Evolutionary conservation across 768 basidiomycete genomes (phyloP).

Genomic region (Podaxis sp.): DNA sequence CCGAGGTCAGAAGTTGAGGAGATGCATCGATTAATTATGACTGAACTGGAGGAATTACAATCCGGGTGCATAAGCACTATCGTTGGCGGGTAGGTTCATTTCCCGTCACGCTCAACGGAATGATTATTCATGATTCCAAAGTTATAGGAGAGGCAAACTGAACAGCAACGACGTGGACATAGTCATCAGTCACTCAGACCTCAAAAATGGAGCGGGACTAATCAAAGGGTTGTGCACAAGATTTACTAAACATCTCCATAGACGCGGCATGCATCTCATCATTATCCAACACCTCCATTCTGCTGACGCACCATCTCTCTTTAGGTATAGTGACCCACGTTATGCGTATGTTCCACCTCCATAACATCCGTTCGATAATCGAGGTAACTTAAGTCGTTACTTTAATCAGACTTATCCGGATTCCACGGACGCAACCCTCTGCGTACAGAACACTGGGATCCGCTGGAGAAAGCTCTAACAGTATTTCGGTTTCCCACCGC

Average conservation of each 20-base stretch:
- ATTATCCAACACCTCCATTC: background rate
- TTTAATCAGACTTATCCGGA: constrained; percentile 53
- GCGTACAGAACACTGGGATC: constrained; percentile 67
- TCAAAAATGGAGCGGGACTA: constrained; percentile 38
- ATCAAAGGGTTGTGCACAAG: constrained; percentile 64
- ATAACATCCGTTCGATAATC: background rate
- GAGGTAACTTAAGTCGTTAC: background rate
- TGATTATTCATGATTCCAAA: constrained; percentile 26
- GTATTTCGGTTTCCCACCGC: constrained; percentile 65
- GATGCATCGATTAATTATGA: constrained; percentile 67
- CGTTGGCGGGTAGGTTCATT: constrained; percentile 68
- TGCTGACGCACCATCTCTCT: constrained; percentile 1
- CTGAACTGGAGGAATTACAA: constrained; percentile 61
- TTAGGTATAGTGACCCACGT: constrained; percentile 77
- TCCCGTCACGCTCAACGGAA: background rate
- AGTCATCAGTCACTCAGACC: constrained; percentile 73
- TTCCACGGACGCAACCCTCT: constrained; percentile 57
- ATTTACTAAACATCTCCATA: constrained; percentile 57
- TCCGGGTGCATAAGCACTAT: constrained; percentile 74
- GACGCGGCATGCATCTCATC: constrained; percentile 43
- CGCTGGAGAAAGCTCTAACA: constrained; percentile 82
- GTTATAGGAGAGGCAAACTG: constrained; percentile 83
- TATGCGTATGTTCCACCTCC: constrained; percentile 61
- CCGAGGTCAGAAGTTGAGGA: constrained; percentile 75
- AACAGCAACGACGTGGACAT: constrained; percentile 89